Evolutionary conservation across 108 stramenopile genomes (phyloP), one percentile per base, ranked within the genome.

Genomic region (Asterionellopsis glacialis): DNA sequence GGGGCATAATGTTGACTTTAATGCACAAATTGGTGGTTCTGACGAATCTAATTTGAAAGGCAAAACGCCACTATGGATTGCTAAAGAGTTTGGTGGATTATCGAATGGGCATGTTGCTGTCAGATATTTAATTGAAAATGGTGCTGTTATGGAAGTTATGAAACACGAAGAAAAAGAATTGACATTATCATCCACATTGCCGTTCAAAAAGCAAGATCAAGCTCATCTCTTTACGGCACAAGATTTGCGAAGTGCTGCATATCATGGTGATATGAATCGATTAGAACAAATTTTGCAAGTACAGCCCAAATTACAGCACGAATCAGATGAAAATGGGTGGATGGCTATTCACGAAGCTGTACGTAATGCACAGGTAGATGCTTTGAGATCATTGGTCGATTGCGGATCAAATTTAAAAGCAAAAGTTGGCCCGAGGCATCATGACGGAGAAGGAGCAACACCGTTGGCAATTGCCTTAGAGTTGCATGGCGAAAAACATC

Each of bases 251-350:
- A 33, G 33, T 33, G 33, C 33, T 5, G 33, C 33, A 33, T 33
- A 33, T 33, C 33, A 33, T 50, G 22, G 41, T 15, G 14, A 16
- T 16, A 15, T 43, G 7, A 21, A 43, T 18, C 18, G 33, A 59
- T 11, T 18, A 21, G 57, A 43, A n/a, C 18, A 26, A 1, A 43
- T 51, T 41, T 41, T 58, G 16, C 9, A 19, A 41, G 44, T 14
- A 0, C 53, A 42, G 33, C 33, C 33, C 2, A 51, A 39, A 11
- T 1, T 72, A 13, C 14, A 77, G 39, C 49, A 56, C 19, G 19
- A 64, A 45, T 54, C 61, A n/a, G 83, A 84, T 55, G 61, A 69
- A 23, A 64, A 85, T 38, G 84, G 84, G 0, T 85, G 78, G 77
- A 69, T 68, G 27, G 38, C 63, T 0, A 25, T 85, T 45, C 88